Percentiles rank a stretch among this genome's conserved stretches.
Evolutionary conservation across 2,329 filamentous ascomycete genomes (phyloP).

Genomic region (Rhexocercosporidium sp.): DNA sequence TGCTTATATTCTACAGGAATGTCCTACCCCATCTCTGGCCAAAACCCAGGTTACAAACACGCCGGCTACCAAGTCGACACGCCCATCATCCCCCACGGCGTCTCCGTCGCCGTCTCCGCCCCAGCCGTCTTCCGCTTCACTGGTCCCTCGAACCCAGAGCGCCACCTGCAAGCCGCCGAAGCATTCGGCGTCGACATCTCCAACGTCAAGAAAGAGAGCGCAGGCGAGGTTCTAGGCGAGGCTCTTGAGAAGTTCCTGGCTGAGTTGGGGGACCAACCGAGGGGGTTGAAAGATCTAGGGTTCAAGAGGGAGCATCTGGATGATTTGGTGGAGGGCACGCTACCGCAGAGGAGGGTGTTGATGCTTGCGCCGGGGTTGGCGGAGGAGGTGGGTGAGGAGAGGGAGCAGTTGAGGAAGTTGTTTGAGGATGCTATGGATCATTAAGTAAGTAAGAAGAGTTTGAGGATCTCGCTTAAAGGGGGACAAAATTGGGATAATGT

Average conservation of each 20-base stretch:
- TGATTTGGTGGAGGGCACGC: slow-evolving; percentile 87
- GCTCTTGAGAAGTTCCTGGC: slow-evolving; percentile 82
- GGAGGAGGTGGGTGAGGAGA: slow-evolving; percentile 71
- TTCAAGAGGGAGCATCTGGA: slow-evolving; percentile 80
- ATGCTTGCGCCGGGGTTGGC: slow-evolving; percentile 87
- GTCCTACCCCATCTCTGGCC: slow-evolving; percentile 96
- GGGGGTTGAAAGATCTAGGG: slow-evolving; percentile 81
- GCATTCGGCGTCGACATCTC: slow-evolving; percentile 88
- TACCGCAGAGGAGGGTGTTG: slow-evolving; percentile 88
- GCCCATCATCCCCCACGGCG: slow-evolving; percentile 92
- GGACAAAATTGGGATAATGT: neutral
- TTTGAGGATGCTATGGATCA: slow-evolving; percentile 69
- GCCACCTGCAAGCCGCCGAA: slow-evolving; percentile 88
- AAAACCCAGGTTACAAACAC: slow-evolving; percentile 91
- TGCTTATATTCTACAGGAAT: slow-evolving; percentile 62
- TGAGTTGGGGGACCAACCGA: slow-evolving; percentile 86
- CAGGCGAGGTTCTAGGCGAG: slow-evolving; percentile 85
- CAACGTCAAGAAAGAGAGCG: slow-evolving; percentile 86
- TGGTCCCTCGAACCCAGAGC: slow-evolving; percentile 85
- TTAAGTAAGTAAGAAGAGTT: slow-evolving; percentile 40
- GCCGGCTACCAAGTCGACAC: slow-evolving; percentile 78
- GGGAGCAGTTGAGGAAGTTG: slow-evolving; percentile 70
- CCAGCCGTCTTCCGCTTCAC: slow-evolving; percentile 96
- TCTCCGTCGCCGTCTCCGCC: slow-evolving; percentile 91
- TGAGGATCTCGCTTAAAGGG: neutral